Evolutionary conservation across 768 basidiomycete species (phyloP).

Genomic region (Lentinula edodes): DNA sequence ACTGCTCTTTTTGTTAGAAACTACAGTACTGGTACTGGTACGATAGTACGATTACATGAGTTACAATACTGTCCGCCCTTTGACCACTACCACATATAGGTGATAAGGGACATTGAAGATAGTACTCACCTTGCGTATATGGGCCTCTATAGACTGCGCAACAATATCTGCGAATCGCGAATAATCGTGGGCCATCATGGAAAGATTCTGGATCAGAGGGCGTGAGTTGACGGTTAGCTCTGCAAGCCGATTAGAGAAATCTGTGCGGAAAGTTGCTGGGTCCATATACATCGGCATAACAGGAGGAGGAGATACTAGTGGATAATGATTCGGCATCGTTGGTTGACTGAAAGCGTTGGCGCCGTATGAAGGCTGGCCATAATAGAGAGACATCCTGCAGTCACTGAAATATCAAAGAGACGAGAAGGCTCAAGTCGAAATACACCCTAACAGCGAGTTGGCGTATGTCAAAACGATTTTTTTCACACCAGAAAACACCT

Average conservation of each 20-base stretch:
- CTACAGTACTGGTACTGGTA: conserved; percentile 13
- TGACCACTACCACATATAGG: conserved; percentile 18
- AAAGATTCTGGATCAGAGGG: conserved; percentile 88
- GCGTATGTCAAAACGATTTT: neutral
- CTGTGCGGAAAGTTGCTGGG: conserved; percentile 70
- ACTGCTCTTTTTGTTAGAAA: neutral
- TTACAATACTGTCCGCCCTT: conserved; percentile 11
- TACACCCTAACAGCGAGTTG: conserved; percentile 1
- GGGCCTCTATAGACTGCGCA: conserved; percentile 74
- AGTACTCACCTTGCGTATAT: conserved; percentile 83
- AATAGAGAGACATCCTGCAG: conserved; percentile 6
- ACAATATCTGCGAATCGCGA: conserved; percentile 74
- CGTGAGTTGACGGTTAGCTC: conserved; percentile 92
- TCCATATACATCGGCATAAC: conserved; percentile 38
- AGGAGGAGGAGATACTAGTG: conserved; percentile 36
- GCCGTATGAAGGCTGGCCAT: conserved; percentile 7
- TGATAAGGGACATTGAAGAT: neutral
- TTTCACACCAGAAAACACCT: conserved; percentile 4
- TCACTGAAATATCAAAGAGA: conserved; percentile 1
- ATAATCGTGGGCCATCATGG: conserved; percentile 88
- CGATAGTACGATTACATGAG: neutral
- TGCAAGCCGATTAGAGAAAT: conserved; percentile 67
- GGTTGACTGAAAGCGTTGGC: conserved; percentile 16
- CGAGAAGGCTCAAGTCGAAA: neutral
- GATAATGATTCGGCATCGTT: conserved; percentile 32